Evolutionary conservation across 2,329 filamentous ascomycete genomes (phyloP), one percentile per base, ranked within the genome.

Genomic region (Bipolaris sorokiniana): DNA sequence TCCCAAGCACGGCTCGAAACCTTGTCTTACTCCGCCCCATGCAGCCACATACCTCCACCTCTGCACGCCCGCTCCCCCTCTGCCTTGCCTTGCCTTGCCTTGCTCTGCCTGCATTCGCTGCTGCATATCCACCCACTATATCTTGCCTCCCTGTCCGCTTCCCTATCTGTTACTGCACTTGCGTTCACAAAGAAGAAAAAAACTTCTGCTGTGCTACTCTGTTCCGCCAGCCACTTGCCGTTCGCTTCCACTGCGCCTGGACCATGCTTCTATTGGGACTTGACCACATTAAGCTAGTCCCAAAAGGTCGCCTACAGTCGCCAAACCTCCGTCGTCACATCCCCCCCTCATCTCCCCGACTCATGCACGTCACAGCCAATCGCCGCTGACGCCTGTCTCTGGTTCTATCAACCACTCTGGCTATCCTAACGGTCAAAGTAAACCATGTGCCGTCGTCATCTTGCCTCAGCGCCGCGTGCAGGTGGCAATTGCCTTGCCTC

Each of bases 331-430:
- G 58, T 59, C 66, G 58, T 59, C 56, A 54, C 62, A 61, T 63
- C 63, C 62, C 67, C 58, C 65, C 69, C 63, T 76, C 72, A 76
- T 75, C 66, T 74, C 71, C 70, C 63, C 65, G 72, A 76, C 65
- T 74, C 73, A 58, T 63, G 64, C 51, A 34, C 38, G 22, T 36
- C 41, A 7, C 13, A 37, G 52, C 70, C 69, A 72, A 72, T 72
- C 66, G 68, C 20, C 33, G 52, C 26, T 58, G 28, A n/a, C 9
- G 20, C 26, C 45, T 18, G 26, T 22, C 23, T 23, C 42, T 26
- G 46, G 47, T 50, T 62, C 51, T 66, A 59, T 59, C 65, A 59
- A 55, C 50, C 50, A 44, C 56, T 48, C 52, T 55, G 40, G 51
- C 33, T 28, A 46, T 52, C 50, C 51, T 52, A 54, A 51, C 54